These are phyloP conservation scores for Tetrahymena elliotti DNA, from an alignment of 73 alveolate genomes.

Conservation along the genomic window DNA sequence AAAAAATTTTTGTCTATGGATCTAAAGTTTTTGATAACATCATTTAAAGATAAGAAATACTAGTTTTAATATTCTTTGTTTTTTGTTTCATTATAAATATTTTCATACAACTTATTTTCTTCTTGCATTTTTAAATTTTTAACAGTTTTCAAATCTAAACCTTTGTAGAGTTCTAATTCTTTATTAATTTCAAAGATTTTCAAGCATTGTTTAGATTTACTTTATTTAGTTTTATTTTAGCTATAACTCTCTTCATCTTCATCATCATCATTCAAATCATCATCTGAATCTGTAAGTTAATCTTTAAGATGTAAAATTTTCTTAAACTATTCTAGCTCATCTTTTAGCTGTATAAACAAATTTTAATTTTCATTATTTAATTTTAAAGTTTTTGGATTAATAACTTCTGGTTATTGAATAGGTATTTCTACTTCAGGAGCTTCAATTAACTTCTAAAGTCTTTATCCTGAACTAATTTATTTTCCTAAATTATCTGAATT, in stretches of 20 bases:
- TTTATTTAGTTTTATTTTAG: neutral
- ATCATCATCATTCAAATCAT: neutral
- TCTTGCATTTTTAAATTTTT: neutral
- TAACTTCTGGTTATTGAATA: neutral
- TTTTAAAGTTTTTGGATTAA: neutral
- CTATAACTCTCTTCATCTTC: neutral
- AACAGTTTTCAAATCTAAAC: neutral
- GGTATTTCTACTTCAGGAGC: neutral
- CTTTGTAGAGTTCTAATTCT: neutral
- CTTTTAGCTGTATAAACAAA: neutral
- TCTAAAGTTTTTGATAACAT: neutral
- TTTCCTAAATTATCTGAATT: neutral
- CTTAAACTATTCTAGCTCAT: neutral
- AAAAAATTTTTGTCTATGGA: neutral
- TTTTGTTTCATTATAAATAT: neutral
- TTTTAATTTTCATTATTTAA: neutral
- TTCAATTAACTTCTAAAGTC: neutral
- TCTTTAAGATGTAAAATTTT: neutral
- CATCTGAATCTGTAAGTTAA: neutral
- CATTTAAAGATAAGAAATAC: neutral
- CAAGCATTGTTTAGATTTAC: neutral
- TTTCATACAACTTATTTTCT: neutral
- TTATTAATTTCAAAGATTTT: neutral
- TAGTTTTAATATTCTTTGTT: neutral
- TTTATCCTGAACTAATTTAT: neutral